Base-by-base conservation (phyloP, 352 stramenopile species). In the Peronospora belbahrii region DNA sequence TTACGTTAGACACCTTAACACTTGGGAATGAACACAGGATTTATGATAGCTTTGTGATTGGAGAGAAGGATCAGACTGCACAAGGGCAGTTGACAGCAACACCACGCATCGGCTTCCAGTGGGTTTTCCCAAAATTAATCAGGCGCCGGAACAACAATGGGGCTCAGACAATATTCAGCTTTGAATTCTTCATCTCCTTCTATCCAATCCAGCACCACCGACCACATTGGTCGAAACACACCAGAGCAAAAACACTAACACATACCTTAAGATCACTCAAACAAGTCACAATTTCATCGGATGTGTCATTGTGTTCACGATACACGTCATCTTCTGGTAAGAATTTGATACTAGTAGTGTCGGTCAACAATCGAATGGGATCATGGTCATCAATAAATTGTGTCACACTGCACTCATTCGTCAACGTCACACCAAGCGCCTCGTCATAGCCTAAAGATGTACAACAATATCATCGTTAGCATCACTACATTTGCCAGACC, bases 281-380 rank as follows among this genome's bases (percentile, higher is more conserved):
- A 33, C 71, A 91, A 0, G 54, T 67, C 4, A 74, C 54, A 28
- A 97, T 70, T 44, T 97, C 90, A 6, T 88, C 61, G 0, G 53
- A 85, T 0, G 90, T 97, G 6, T 67, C 45, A 2, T 71, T 67
- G 57, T 93, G 84, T 0, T 89, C 72, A 0, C 68, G 74, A 49
- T 88, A 94, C n/a, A 90, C 73, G 27, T 88, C 71, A 25, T 90
- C 82, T 27, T 83, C 66, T 0, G 73, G 70, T 9, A 85, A 42
- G 64, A 98, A 98, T 0, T 74, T 72, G 14, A 99, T 85, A 13
- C 94, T 85, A 0, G 93, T 98, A 25, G 86, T 89, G 40, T 97
- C 86, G 2, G 88, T 97, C 9, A 99, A 54, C 17, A 99, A 67
- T 32, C 95, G 85, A 42, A 99, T 97, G 4, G 97, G 95, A 51